Base-by-base conservation (phyloP, 2,329 filamentous ascomycete species). In the Eutypa lata region DNA sequence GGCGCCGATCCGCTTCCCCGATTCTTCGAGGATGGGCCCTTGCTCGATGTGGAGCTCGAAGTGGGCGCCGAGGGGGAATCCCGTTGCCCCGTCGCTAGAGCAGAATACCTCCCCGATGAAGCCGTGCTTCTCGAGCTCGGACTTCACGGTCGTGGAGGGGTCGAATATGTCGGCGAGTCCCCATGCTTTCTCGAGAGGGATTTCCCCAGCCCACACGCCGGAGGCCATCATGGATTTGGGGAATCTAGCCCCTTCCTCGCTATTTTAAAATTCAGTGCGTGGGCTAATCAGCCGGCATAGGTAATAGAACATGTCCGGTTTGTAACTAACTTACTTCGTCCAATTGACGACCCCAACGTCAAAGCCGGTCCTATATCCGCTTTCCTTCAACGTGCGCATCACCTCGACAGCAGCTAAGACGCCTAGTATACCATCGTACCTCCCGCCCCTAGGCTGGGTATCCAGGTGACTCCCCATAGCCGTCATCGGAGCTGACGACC, bases 41-140 rank as follows among this genome's bases (percentile, higher is more conserved):
- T 95, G 91, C 67, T 95, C 90, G 50, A 93, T 93, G 65, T 94
- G 90, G 10, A 94, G 77, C 68, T 93, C 89, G 62, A 93, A 92
- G 68, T 93, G 89, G 0, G 88, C 89, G 1, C 82, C 87, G 71
- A 91, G 83, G 0, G 87, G 87, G 22, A 24, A 26, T 11, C 42
- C 42, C 22, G 8, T 24, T 24, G 13, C 11, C 3, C 19, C 21
- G 16, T 79, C 82, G 31, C 76, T 73, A 56, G 78, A 74, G 66
- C 87, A 76, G 50, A 79, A 76, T 0, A 76, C 70, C 0, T 69
- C 59, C 14, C 89, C 89, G 0, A 90, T 71, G 57, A 89, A 91
- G 1, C 85, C 84, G 48, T 91, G 91, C 14, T 87, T 78, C 63
- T 88, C 75, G 0, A 94, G 78, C 55, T 91, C 88, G 0, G 76